Percentiles rank a stretch among this genome's conserved stretches.
Evolutionary conservation across 768 basidiomycete genomes (phyloP).

Genomic region (Pleurotus platypus): DNA sequence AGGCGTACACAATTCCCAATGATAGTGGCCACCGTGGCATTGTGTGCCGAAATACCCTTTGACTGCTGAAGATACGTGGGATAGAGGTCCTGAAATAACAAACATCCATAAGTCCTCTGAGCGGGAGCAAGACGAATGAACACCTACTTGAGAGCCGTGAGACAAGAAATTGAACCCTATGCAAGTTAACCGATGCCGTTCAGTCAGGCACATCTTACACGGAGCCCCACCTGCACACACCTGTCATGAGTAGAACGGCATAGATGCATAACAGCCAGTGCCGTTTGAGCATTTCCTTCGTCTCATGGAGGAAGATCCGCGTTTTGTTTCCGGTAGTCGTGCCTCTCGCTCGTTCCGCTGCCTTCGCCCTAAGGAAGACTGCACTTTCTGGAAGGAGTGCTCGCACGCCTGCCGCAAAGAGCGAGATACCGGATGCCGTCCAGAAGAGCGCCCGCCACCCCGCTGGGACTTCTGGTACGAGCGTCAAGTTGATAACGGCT

Average conservation of each 20-base stretch:
- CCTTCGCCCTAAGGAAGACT: slow-evolving; percentile 64
- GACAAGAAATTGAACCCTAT: slow-evolving; percentile 75
- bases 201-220: background rate
- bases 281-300: slow-evolving; percentile 67
- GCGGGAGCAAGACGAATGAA: background rate
- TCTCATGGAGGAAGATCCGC: slow-evolving; percentile 68
- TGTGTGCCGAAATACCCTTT: slow-evolving; percentile 55
- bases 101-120: background rate
- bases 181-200: background rate
- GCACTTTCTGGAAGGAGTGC: slow-evolving; percentile 73
- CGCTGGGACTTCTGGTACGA: slow-evolving; percentile 41
- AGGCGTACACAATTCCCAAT: slow-evolving; percentile 63
- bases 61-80: slow-evolving; percentile 68
- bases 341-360: slow-evolving; percentile 54
- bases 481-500: slow-evolving; percentile 73
- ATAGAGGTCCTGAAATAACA: slow-evolving; percentile 55
- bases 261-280: slow-evolving; percentile 88
- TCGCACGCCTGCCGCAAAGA: slow-evolving; percentile 67
- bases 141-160: slow-evolving; percentile 60
- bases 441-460: slow-evolving; percentile 84
- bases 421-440: slow-evolving; percentile 65
- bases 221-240: slow-evolving; percentile 20
- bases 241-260: slow-evolving; percentile 78
- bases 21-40: slow-evolving; percentile 74
- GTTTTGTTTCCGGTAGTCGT: slow-evolving; percentile 56